Percentiles rank a stretch among this genome's conserved stretches.
Conservation (phyloP, 495 filamentous ascomycete species). For the Endocarpon pusillum region DNA sequence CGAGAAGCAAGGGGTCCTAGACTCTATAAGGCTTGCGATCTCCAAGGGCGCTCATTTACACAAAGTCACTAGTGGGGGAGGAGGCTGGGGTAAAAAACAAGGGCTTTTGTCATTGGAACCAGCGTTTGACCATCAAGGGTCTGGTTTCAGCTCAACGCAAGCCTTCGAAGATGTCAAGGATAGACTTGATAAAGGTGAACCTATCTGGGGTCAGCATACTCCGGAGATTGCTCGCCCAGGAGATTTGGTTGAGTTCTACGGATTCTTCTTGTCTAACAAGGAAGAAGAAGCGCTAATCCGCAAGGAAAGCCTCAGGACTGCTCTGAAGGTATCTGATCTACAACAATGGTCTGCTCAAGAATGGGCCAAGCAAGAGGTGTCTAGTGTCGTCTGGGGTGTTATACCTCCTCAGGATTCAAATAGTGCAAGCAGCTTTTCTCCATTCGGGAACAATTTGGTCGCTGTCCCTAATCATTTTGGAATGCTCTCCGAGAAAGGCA, state of each 20-base stretch:
- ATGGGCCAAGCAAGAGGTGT: no score
- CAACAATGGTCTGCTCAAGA: no score
- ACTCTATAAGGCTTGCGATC: constrained; percentile 8
- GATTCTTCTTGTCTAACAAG: not conserved
- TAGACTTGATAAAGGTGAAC: constrained; percentile 4
- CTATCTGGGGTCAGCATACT: no score
- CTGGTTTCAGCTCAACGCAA: no score
- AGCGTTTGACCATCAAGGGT: constrained; percentile 28
- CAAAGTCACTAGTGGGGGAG: constrained; percentile 69
- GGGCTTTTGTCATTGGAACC: constrained; percentile 74
- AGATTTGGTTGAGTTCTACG: constrained; percentile 11
- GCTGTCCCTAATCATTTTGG: constrained; percentile 25
- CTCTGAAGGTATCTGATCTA: no score
- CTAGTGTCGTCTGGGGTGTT: no score
- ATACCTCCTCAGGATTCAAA: no score
- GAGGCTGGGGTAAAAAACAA: constrained; percentile 77
- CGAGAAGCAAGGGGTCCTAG: constrained; percentile 11
- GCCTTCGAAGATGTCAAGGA: no score
- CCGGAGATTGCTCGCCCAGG: constrained; percentile 7
- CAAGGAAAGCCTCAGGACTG: no score
- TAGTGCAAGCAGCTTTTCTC: no score
- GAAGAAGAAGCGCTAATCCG: constrained; percentile 3
- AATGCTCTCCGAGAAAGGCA: constrained; percentile 31
- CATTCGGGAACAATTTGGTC: constrained; percentile 13
- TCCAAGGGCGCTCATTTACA: constrained; percentile 35